Conservation (phyloP, 1,139 yeast species). For the Blastobotrys indianensis region DNA sequence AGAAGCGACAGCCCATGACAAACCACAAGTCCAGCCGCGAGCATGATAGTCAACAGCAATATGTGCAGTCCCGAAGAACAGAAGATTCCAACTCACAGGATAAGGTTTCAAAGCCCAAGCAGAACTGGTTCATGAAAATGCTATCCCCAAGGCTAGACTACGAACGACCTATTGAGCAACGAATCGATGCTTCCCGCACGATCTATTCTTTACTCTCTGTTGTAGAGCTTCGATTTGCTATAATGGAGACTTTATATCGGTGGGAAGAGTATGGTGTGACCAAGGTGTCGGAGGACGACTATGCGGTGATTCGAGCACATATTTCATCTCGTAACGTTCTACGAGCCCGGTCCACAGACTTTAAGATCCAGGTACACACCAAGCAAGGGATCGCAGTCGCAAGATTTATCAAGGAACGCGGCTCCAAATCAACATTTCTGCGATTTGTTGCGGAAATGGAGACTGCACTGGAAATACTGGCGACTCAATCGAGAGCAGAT, state of each 20-base stretch:
- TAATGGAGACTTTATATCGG: slow-evolving; percentile 30
- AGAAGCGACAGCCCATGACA: no score
- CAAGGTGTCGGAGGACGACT: slow-evolving; percentile 24
- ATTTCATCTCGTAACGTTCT: slow-evolving; percentile 34
- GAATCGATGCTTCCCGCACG: slow-evolving; percentile 19
- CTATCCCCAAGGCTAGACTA: slow-evolving; percentile 16
- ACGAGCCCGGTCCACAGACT: slow-evolving; percentile 30
- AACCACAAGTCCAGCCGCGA: no score
- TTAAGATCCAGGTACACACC: slow-evolving; percentile 27
- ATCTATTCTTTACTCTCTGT: slow-evolving; percentile 26
- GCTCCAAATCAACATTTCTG: slow-evolving; percentile 29
- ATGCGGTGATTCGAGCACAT: slow-evolving; percentile 29
- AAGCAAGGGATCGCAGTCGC: slow-evolving; percentile 25
- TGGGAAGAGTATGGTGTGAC: slow-evolving; percentile 36
- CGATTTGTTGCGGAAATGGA: slow-evolving; percentile 33
- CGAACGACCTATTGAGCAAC: neutral
- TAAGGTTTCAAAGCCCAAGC: slow-evolving; percentile 25
- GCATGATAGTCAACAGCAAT: no score
- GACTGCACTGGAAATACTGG: slow-evolving; percentile 14
- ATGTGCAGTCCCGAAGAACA: no score
- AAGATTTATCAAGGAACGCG: slow-evolving; percentile 28
- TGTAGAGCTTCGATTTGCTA: slow-evolving; percentile 26
- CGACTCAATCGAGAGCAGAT: neutral
- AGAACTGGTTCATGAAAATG: slow-evolving; percentile 39
- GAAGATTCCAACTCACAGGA: neutral